phyloP scores from a whole-genome alignment of 2,329 filamentous ascomycete genomes.

The Neopestalotiopsis sp. region DNA sequence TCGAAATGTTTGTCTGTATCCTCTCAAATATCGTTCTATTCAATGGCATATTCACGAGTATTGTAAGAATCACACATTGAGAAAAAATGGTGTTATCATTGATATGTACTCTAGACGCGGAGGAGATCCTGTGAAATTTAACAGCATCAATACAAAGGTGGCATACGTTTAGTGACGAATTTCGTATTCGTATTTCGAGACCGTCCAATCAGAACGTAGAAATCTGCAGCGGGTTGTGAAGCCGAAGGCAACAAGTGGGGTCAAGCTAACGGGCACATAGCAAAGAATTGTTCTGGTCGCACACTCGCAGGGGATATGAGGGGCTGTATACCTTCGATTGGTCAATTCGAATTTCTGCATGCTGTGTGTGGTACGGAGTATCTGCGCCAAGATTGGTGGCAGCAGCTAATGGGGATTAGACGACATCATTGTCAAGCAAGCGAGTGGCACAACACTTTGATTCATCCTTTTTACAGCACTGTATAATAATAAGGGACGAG shows the following conservation, averaged over 20 bases:
- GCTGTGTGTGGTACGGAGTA: not conserved
- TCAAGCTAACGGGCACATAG: not conserved
- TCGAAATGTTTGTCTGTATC: too few relatives aligned
- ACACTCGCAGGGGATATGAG: not conserved
- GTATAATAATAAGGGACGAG: not conserved
- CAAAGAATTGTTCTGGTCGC: not conserved
- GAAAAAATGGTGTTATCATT: too few relatives aligned
- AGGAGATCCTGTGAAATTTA: not conserved
- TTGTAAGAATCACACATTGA: too few relatives aligned
- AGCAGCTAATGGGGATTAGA: not conserved
- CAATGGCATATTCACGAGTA: too few relatives aligned
- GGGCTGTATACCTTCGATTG: not conserved
- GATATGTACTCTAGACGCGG: too few relatives aligned
- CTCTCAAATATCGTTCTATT: too few relatives aligned
- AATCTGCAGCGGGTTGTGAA: not conserved
- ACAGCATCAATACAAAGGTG: not conserved
- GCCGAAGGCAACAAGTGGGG: not conserved
- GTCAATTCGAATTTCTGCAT: not conserved
- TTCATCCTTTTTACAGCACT: not conserved
- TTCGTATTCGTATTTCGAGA: not conserved
- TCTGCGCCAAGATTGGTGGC: not conserved
- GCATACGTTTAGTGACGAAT: not conserved
- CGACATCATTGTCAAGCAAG: not conserved
- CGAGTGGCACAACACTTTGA: not conserved
- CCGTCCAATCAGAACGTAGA: not conserved